Conservation (phyloP, 164 flowering plant species). For the Echeveria elegans region DNA sequence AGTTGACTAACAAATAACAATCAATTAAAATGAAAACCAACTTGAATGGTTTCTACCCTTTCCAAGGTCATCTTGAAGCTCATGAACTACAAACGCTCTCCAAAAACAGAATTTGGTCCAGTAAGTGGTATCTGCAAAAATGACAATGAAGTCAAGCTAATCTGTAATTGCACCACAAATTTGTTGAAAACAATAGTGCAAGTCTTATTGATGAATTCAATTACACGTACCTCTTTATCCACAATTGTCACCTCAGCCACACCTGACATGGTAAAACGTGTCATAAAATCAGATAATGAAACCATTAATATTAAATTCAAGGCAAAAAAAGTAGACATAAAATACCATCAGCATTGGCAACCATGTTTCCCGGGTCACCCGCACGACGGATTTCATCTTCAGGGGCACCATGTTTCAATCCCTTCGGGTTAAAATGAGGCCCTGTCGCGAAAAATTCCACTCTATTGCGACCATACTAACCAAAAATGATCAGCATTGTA, state of each 20-base stretch:
- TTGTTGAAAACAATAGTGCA: too few species aligned
- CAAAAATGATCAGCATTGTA: too few species aligned
- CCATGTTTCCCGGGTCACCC: conserved; percentile 99
- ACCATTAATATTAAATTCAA: neutral
- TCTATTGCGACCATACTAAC: too few species aligned
- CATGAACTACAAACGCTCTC: conserved; percentile 80
- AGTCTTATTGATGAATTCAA: too few species aligned
- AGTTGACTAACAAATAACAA: neutral
- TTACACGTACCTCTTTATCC: conserved; percentile 63
- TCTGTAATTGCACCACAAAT: neutral
- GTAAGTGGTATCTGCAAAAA: conserved; percentile 54
- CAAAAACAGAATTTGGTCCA: conserved; percentile 9
- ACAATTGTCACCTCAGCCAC: conserved; percentile 91
- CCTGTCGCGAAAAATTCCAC: too few species aligned
- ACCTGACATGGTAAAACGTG: conserved; percentile 31
- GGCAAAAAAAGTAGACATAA: conserved; percentile 2
- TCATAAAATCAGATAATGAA: neutral
- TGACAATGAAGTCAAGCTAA: neutral
- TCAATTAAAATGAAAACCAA: neutral
- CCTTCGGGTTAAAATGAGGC: conserved; percentile 80
- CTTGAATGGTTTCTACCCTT: conserved; percentile 70
- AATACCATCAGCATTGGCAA: conserved; percentile 85
- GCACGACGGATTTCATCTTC: conserved; percentile 89
- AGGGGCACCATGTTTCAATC: conserved; percentile 90
- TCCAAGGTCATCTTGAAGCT: conserved; percentile 94